Base-by-base conservation (phyloP, 2,329 filamentous ascomycete species). In the Talaromyces piceae region DNA sequence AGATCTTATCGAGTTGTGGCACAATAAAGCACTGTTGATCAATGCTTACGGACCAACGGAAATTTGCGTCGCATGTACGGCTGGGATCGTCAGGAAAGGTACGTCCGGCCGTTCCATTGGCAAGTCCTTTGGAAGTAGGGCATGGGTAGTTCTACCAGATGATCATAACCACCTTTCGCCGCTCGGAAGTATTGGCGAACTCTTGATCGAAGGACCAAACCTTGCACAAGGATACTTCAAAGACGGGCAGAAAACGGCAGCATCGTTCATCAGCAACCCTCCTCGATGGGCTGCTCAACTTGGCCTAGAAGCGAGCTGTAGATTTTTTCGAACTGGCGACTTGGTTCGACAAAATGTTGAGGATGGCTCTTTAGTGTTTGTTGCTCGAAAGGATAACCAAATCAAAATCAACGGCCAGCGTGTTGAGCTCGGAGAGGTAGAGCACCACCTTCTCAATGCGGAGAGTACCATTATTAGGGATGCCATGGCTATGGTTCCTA, bases 101-200 rank as follows among this genome's bases (percentile, higher is more conserved):
- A n/a, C 26, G 5, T 16, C 27, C 18, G 13, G 7, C 12, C 12
- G n/a, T 8, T 13, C 5, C 26, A 20, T 31, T 33, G 28, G 45
- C 26, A 30, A 12, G 8, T 9, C 45, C 27, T 16, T 22, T 20
- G 45, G 45, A 20, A 31, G 65, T 7, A 65, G 72, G 1, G 9
- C n/a, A 16, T 51, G 76, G 76, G 2, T 76, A 77, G 57, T 47
- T 77, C 28, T 60, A 75, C 4, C 61, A 77, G 8, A 72, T 75
- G 56, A 74, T 0, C 27, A 23, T 22, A 70, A 72, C 31, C 65
- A 77, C 1, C 53, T 75, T n/a, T 62, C 67, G 0, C 72, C 73
- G 0, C 69, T 75, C 6, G n/a, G n/a, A 18, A 71, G 71, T 5
- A 68, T 64, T 50, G 65, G 65, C 4, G 64, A 67, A 49, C 59